phyloP scores from a whole-genome alignment of 176 grass and related monocot genomes.

The Oryza australiensis region DNA sequence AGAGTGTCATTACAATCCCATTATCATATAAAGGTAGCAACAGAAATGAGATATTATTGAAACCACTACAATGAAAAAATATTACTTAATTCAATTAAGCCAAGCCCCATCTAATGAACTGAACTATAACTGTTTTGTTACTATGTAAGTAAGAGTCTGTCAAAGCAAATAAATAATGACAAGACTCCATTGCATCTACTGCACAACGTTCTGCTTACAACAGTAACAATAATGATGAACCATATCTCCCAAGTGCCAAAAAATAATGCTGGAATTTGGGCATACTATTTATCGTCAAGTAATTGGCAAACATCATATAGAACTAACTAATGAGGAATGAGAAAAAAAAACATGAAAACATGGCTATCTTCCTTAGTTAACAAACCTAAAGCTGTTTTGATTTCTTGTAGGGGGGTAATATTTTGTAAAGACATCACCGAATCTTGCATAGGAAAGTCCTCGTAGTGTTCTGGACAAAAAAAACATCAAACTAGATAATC shows the following conservation, averaged over 20 bases:
- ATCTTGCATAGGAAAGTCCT: constrained; percentile 88
- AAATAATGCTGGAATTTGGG: constrained; percentile 27
- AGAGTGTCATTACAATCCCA: constrained; percentile 16
- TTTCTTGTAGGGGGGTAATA: constrained; percentile 66
- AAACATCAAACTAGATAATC: constrained; percentile 20
- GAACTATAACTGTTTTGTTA: not conserved
- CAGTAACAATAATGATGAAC: not conserved
- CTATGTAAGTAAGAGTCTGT: constrained; percentile 12
- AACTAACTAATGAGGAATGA: not conserved
- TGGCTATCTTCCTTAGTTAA: constrained; percentile 12
- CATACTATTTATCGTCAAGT: constrained; percentile 2
- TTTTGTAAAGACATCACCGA: constrained; percentile 96
- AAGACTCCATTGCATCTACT: constrained; percentile 3
- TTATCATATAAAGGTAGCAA: constrained; percentile 24
- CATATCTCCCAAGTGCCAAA: constrained; percentile 13
- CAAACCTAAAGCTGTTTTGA: constrained; percentile 76
- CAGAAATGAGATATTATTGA: not conserved
- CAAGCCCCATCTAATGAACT: constrained; percentile 2
- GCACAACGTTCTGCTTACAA: constrained; percentile 5
- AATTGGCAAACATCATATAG: not conserved
- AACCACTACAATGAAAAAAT: constrained; percentile 13
- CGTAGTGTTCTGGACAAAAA: constrained; percentile 74
- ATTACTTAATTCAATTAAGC: not conserved
- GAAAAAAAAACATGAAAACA: constrained; percentile 11
- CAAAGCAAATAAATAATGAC: constrained; percentile 20